A percentile compares a stretch with the other conserved stretches of the same genome.
Conservation (phyloP, 768 basidiomycete genomes). For the Imleria badia region DNA sequence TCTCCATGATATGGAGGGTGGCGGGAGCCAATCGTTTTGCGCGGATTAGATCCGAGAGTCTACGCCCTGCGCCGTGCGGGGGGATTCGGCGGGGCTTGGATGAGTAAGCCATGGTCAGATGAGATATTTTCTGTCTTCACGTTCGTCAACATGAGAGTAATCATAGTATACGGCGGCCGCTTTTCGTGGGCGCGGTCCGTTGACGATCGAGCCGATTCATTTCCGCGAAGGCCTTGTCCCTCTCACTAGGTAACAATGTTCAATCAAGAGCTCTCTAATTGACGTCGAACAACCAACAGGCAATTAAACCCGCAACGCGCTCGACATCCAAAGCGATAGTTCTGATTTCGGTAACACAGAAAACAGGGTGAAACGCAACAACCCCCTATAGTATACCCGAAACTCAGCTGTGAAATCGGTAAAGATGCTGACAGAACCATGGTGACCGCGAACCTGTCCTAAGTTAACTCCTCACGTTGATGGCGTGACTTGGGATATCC, state of each 20-base stretch:
- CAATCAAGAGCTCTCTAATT: neutral
- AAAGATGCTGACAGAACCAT: neutral
- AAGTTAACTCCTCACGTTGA: slow-evolving; percentile 8
- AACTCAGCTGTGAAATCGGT: slow-evolving; percentile 8
- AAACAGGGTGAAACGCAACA: neutral
- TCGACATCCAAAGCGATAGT: neutral
- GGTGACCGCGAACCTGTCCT: neutral
- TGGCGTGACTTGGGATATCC: slow-evolving; percentile 5
- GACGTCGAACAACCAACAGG: neutral
- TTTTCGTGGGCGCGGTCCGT: neutral
- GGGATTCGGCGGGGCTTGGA: too few species aligned
- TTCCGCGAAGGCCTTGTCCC: slow-evolving; percentile 17
- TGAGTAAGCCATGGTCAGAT: too few species aligned
- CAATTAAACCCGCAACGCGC: neutral
- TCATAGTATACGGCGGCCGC: neutral
- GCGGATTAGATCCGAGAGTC: slow-evolving; percentile 2
- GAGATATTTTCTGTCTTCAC: neutral
- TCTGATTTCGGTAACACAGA: slow-evolving; percentile 5
- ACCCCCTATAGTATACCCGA: neutral
- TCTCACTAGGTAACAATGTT: neutral
- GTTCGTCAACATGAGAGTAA: neutral
- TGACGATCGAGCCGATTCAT: slow-evolving; percentile 10
- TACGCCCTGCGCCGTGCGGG: neutral
- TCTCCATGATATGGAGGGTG: neutral
- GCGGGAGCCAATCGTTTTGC: neutral